Evolutionary conservation across 768 basidiomycete species (phyloP).

Genomic region (Lactarius deliciosus): DNA sequence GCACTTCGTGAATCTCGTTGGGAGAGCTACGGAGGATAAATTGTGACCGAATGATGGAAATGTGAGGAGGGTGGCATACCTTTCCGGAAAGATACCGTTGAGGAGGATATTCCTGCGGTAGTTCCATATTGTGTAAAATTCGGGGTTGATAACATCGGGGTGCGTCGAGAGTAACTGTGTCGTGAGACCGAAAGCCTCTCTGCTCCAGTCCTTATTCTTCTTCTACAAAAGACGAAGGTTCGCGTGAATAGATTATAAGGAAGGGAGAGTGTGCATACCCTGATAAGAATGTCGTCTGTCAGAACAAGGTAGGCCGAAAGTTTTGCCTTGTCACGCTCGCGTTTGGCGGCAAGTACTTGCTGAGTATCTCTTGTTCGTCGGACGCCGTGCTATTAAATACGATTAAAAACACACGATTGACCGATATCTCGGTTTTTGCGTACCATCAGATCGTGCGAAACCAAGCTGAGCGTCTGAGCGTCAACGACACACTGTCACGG

Average conservation of each 20-base stretch:
- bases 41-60: slow-evolving; percentile 5
- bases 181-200: slow-evolving; percentile 76
- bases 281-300: slow-evolving; percentile 59
- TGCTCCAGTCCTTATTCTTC: slow-evolving; percentile 61
- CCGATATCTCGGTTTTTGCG: neutral
- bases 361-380: slow-evolving; percentile 58
- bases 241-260: slow-evolving; percentile 17
- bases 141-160: slow-evolving; percentile 60
- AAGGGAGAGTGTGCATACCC: slow-evolving; percentile 46
- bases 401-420: neutral
- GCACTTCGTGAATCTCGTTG: slow-evolving; percentile 57
- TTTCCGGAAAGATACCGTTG: slow-evolving; percentile 63
- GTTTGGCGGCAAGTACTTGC: slow-evolving; percentile 65
- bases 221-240: slow-evolving; percentile 51
- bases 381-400: slow-evolving; percentile 57
- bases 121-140: slow-evolving; percentile 97
- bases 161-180: slow-evolving; percentile 64
- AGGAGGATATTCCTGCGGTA: slow-evolving; percentile 81
- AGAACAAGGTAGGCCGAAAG: slow-evolving; percentile 74
- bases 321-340: slow-evolving; percentile 68
- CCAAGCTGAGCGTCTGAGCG: neutral
- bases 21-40: slow-evolving; percentile 48
- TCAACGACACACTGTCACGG: too few species aligned
- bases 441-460: slow-evolving; percentile 22
- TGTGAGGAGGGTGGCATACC: slow-evolving; percentile 42